Evolutionary conservation across 208 protist species (phyloP).

Genomic region (Novymonas esmeraldas): DNA sequence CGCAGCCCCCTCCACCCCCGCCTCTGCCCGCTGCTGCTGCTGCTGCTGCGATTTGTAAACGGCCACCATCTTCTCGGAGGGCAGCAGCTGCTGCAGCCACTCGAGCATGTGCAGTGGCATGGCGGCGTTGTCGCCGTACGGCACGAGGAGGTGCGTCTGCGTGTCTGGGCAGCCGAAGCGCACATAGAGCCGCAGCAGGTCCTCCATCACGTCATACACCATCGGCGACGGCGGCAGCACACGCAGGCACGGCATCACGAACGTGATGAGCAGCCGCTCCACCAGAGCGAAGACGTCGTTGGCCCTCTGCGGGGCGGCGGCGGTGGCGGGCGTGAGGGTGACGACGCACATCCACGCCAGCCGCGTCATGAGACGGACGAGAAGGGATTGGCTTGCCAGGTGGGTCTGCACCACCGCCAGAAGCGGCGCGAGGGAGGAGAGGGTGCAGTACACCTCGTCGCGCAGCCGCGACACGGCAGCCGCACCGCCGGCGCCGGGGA

Average conservation of each 20-base stretch:
- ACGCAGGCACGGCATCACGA: conserved; percentile 78
- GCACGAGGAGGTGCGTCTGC: neutral
- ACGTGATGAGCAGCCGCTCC: conserved; percentile 52
- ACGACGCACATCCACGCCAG: conserved; percentile 25
- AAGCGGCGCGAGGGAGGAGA: conserved; percentile 43
- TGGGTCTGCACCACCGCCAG: conserved; percentile 39
- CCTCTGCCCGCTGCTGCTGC: no score
- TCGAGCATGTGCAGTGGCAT: conserved; percentile 23
- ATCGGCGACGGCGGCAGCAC: conserved; percentile 65
- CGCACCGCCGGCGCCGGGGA: neutral
- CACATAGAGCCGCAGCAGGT: conserved; percentile 25
- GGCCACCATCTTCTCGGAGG: conserved; percentile 4
- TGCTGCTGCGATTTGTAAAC: conserved; percentile 21
- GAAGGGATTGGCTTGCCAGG: conserved; percentile 49
- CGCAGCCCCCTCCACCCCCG: no score
- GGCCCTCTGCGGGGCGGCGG: neutral
- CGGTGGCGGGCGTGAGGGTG: neutral
- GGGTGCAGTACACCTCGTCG: conserved; percentile 12
- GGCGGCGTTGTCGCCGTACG: conserved; percentile 24
- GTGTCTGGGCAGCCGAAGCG: conserved; percentile 4
- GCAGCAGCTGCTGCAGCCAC: conserved; percentile 24
- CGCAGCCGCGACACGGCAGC: neutral
- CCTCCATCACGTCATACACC: conserved; percentile 65
- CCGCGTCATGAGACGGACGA: conserved; percentile 30
- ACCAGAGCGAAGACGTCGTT: conserved; percentile 35